Evolutionary conservation across 163 green algal genomes (phyloP).

Genomic region (Volvox carteri): DNA sequence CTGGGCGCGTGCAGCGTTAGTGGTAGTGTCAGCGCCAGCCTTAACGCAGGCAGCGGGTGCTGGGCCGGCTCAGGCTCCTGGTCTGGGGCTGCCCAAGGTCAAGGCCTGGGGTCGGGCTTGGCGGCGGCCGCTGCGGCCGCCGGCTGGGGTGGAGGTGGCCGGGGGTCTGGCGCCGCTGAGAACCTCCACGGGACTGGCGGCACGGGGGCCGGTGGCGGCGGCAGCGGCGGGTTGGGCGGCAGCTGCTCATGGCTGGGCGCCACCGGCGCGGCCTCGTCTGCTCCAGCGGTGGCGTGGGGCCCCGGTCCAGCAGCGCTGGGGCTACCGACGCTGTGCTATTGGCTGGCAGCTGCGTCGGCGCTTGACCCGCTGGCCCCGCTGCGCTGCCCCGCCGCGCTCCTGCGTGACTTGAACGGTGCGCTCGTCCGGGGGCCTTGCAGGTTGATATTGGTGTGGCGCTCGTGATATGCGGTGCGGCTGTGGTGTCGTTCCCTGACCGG

Average conservation of each 20-base stretch:
- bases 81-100: neutral
- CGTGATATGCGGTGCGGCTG: too few relatives aligned
- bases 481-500: too few relatives aligned
- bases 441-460: too few relatives aligned
- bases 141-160: neutral
- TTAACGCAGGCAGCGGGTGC: neutral
- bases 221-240: neutral
- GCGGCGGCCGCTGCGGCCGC: neutral
- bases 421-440: too few relatives aligned
- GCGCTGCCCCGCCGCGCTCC: conserved; percentile 10
- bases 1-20: neutral
- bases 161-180: neutral
- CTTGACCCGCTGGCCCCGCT: conserved; percentile 36
- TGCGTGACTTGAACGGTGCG: conserved; percentile 13
- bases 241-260: conserved; percentile 6
- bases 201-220: neutral
- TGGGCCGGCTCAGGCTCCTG: conserved; percentile 15
- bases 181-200: conserved; percentile 15
- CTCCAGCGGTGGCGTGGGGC: neutral
- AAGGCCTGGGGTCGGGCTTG: neutral
- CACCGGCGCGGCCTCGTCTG: neutral
- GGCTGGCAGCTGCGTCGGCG: neutral
- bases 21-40: conserved; percentile 18
- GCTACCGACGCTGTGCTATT: conserved; percentile 48
- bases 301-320: conserved; percentile 39